A percentile compares a stretch with the other conserved stretches of the same genome.
phyloP scores from a whole-genome alignment of 129 eudicot species.

The Flaveria bidentis region DNA sequence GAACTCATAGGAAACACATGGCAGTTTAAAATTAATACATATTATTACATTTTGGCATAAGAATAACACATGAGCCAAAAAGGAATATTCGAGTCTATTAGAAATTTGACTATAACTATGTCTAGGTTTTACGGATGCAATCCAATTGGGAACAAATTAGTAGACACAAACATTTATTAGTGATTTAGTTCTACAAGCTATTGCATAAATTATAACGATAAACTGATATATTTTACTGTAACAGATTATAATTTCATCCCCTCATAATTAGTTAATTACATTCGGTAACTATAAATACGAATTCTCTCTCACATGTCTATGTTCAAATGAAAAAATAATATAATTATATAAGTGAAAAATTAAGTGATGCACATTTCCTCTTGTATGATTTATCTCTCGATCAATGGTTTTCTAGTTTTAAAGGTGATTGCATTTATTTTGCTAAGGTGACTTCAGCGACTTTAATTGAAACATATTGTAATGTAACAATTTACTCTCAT shows the following conservation, averaged over 20 bases:
- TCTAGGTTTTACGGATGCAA: conserved; percentile 4
- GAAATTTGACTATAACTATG: conserved; percentile 5
- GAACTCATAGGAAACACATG: background rate
- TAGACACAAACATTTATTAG: background rate
- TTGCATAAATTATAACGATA: background rate
- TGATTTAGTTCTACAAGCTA: background rate
- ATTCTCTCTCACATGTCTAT: too few relatives aligned
- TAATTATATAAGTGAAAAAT: too few relatives aligned
- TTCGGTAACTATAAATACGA: too few relatives aligned
- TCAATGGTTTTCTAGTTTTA: too few relatives aligned
- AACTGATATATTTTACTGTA: background rate
- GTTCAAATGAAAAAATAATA: too few relatives aligned
- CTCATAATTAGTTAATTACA: background rate
- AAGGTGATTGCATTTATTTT: too few relatives aligned
- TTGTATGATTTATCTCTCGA: too few relatives aligned
- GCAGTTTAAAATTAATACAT: background rate
- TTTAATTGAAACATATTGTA: too few relatives aligned
- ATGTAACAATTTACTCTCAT: too few relatives aligned
- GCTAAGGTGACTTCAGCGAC: too few relatives aligned
- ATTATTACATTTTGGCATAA: background rate
- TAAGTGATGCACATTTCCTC: too few relatives aligned
- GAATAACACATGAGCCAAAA: conserved; percentile 8
- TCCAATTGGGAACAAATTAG: background rate
- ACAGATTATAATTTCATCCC: background rate
- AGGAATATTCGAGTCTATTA: conserved; percentile 13